Conservation (phyloP, 1,139 yeast genomes). For the Kurtzmaniella quercitrusa region DNA sequence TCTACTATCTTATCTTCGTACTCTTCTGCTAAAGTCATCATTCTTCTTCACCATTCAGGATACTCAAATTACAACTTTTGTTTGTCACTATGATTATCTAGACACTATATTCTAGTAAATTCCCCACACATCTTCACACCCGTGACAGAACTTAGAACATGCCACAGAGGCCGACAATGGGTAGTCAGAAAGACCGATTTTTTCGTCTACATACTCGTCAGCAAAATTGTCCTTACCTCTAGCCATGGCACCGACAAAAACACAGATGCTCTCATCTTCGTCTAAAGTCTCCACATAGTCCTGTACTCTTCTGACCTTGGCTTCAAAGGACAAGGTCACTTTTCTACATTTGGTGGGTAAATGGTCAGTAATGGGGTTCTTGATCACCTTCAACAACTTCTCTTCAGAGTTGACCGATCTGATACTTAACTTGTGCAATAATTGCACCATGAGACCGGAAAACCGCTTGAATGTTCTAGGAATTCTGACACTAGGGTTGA, state of each 20-base stretch:
- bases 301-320: slow-evolving; percentile 81
- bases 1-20: neutral
- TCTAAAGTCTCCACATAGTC: slow-evolving; percentile 80
- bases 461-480: slow-evolving; percentile 98
- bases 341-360: slow-evolving; percentile 94
- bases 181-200: slow-evolving; percentile 90
- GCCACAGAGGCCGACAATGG: slow-evolving; percentile 98
- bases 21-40: neutral
- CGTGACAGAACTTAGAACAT: slow-evolving; percentile 96
- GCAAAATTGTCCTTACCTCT: slow-evolving; percentile 97
- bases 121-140: slow-evolving; percentile 97
- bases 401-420: slow-evolving; percentile 95
- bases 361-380: slow-evolving; percentile 95
- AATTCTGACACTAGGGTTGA: slow-evolving; percentile 92
- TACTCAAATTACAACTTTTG: neutral
- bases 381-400: slow-evolving; percentile 85
- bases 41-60: neutral
- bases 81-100: neutral
- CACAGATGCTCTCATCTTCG: slow-evolving; percentile 91
- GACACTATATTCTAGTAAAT: slow-evolving; percentile 35
- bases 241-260: slow-evolving; percentile 99
- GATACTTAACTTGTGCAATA: slow-evolving; percentile 85
- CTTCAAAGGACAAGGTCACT: slow-evolving; percentile 90
- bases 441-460: slow-evolving; percentile 95
- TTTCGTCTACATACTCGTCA: slow-evolving; percentile 94